Conservation (phyloP, 2,329 filamentous ascomycete genomes). For the Rhynchosporium agropyri region DNA sequence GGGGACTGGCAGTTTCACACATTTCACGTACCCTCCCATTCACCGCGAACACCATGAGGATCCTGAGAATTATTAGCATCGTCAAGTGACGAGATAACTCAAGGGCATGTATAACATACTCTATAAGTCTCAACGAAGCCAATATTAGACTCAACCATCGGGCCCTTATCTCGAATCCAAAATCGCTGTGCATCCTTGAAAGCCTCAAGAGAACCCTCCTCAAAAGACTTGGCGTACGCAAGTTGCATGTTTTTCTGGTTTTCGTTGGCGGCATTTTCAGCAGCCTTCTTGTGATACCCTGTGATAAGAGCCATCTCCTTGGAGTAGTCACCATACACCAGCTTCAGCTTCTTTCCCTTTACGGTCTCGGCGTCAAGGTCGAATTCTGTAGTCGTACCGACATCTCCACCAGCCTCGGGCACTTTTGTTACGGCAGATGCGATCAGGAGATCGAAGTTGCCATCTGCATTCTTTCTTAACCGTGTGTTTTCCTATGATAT, state of each 20-base stretch:
- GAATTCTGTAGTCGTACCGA: conserved; percentile 66
- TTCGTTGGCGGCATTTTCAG: conserved; percentile 70
- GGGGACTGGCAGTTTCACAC: neutral
- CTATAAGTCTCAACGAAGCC: conserved; percentile 87
- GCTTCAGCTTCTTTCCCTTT: conserved; percentile 67
- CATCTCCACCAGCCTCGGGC: conserved; percentile 66
- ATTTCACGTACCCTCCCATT: conserved; percentile 70
- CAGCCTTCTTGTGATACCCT: conserved; percentile 68
- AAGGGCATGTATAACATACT: conserved; percentile 4
- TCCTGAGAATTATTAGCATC: conserved; percentile 48
- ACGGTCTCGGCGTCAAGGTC: conserved; percentile 60
- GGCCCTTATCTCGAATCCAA: conserved; percentile 84
- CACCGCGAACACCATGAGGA: conserved; percentile 76
- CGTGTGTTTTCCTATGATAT: conserved; percentile 68
- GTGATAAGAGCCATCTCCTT: conserved; percentile 72
- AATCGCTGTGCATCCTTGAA: conserved; percentile 80
- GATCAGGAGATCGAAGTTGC: conserved; percentile 72
- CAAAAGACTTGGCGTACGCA: conserved; percentile 75
- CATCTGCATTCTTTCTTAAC: conserved; percentile 65
- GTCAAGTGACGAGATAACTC: neutral
- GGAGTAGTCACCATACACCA: conserved; percentile 75
- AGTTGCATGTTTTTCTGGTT: conserved; percentile 73
- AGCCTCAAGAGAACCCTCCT: conserved; percentile 70
- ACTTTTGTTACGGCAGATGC: conserved; percentile 66
- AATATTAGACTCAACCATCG: conserved; percentile 74